phyloP scores from a whole-genome alignment of 2,329 filamentous ascomycete species.

The Apiospora aurea region DNA sequence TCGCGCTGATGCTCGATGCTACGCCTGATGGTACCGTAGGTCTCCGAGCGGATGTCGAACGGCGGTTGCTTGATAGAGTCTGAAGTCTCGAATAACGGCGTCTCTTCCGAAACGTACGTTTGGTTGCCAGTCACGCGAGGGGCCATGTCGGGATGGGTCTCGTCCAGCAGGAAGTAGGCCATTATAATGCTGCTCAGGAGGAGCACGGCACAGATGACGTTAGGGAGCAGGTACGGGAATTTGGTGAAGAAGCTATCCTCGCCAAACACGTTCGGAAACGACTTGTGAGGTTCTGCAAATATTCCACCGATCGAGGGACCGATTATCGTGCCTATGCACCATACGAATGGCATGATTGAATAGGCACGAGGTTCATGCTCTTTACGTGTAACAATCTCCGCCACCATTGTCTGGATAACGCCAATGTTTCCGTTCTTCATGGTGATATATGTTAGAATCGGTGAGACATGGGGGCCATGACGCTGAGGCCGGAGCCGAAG shows the following conservation, averaged over 20 bases:
- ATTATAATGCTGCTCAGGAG: constrained; percentile 80
- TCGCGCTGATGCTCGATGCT: constrained; percentile 58
- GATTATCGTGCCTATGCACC: constrained; percentile 88
- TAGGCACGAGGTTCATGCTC: constrained; percentile 90
- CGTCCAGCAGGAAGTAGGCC: constrained; percentile 82
- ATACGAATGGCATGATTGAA: constrained; percentile 93
- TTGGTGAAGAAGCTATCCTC: constrained; percentile 72
- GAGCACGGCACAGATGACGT: constrained; percentile 80
- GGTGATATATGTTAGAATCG: not conserved
- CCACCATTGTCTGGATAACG: constrained; percentile 92
- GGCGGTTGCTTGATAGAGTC: constrained; percentile 76
- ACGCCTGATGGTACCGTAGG: constrained; percentile 74
- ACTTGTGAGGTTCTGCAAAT: constrained; percentile 79
- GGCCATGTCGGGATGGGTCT: constrained; percentile 88
- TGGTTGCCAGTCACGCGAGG: constrained; percentile 56
- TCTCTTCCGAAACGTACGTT: constrained; percentile 67
- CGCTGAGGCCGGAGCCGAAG: not conserved
- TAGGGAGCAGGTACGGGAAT: constrained; percentile 89
- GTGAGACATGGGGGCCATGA: not conserved
- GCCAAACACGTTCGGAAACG: constrained; percentile 76
- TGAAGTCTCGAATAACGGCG: constrained; percentile 77
- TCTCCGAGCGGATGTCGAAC: constrained; percentile 78
- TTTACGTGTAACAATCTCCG: constrained; percentile 81
- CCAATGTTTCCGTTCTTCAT: constrained; percentile 87
- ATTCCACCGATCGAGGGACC: constrained; percentile 88